Base-by-base conservation (phyloP, 768 basidiomycete species). In the Rhizopogon roseolus region DNA sequence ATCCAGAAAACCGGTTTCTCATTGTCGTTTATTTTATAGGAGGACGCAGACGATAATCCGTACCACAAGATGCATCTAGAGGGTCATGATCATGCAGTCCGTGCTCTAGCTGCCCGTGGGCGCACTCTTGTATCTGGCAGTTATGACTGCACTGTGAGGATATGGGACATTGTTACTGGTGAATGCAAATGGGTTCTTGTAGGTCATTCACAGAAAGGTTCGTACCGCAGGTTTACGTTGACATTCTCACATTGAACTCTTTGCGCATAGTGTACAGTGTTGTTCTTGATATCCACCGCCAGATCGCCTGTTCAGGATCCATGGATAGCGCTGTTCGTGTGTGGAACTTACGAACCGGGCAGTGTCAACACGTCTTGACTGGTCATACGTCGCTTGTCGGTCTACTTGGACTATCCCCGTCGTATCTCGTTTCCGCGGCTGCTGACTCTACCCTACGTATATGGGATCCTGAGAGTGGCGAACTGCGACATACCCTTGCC, bases 311-410 rank as follows among this genome's bases (percentile, higher is more conserved):
- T 60, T 98, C 97, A 2, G 96, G 96, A 7, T 98, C 95, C 4
- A 96, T 98, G 95, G 96, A 98, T 68, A 90, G 93, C 43, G 95
- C 93, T 2, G 95, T 98, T 57, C 90, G 92, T 46, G 84, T 99
- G 36, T 99, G 96, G 96, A 88, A 90, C 61, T 75, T 96, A 36
- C 80, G 78, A 49, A 92, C 80, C 2, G 96, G 96, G 0, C 78
- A 85, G 63, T 90, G 87, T 55, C 78, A 85, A 32, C 85, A 91
- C 63, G 84, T 85, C 3, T 77, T 98, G 22, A 85, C 86, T 5
- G 96, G 96, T 0, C 96, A 99, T 64, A 93, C 90, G 0, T 96
- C 93, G 3, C 84, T 99, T 46, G 96, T 99, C 41, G 97, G 97
- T 9, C 77, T 99, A 0, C 79, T 99, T 1, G 93, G 91, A 4